These are phyloP conservation scores for Rutidosis leptorrhynchoides DNA, from an alignment of 129 eudicot species.

Conservation along the genomic window DNA sequence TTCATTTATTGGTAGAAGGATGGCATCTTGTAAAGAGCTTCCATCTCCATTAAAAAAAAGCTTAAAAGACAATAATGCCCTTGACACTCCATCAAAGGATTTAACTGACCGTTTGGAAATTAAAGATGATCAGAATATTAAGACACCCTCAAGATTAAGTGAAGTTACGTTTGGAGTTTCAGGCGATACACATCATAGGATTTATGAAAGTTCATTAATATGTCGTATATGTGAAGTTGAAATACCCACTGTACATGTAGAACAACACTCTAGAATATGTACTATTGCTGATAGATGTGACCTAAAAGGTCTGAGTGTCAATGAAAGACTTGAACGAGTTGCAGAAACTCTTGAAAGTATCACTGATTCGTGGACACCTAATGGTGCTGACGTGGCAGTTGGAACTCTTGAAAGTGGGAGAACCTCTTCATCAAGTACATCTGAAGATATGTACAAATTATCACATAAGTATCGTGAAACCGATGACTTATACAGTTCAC, in stretches of 20 bases:
- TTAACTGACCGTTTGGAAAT: slow-evolving; percentile 34
- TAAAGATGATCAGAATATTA: slow-evolving; percentile 38
- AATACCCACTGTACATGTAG: slow-evolving; percentile 83
- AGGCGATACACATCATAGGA: slow-evolving; percentile 39
- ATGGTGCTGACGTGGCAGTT: slow-evolving; percentile 41
- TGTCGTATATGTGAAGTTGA: slow-evolving; percentile 94
- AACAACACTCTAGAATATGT: slow-evolving; percentile 97
- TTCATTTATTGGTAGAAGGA: slow-evolving; percentile 57
- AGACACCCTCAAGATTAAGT: slow-evolving; percentile 35
- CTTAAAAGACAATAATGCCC: slow-evolving; percentile 31
- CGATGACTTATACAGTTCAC: slow-evolving; percentile 43
- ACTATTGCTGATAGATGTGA: slow-evolving; percentile 98
- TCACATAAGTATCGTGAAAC: slow-evolving; percentile 34
- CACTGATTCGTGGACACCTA: slow-evolving; percentile 77
- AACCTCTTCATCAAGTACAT: slow-evolving; percentile 1
- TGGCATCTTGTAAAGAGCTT: slow-evolving; percentile 84
- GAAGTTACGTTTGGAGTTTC: slow-evolving; percentile 43
- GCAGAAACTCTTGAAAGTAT: slow-evolving; percentile 81
- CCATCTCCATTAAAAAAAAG: slow-evolving; percentile 60
- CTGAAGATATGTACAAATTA: neutral
- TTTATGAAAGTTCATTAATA: slow-evolving; percentile 63
- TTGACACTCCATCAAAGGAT: slow-evolving; percentile 47
- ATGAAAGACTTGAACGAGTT: slow-evolving; percentile 85
- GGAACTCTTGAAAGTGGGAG: slow-evolving; percentile 35
- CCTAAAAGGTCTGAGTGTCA: slow-evolving; percentile 75